Conservation (phyloP, 176 grass and related monocot genomes). For the Ensete ventricosum region DNA sequence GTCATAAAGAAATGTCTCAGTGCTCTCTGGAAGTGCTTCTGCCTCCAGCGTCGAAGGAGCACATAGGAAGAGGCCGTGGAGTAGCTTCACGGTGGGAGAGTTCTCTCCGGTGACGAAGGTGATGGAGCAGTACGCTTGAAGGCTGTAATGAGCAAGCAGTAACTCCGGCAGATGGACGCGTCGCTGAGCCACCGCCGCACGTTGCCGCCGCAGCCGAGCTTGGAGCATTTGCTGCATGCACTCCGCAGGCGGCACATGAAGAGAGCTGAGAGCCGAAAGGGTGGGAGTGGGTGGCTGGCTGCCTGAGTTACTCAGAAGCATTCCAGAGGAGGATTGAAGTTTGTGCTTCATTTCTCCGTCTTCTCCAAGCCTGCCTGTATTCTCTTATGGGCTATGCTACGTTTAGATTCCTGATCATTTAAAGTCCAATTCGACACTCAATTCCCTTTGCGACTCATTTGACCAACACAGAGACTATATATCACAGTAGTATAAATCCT, state of each 20-base stretch:
- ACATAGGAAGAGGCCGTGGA: neutral
- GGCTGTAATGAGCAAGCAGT: neutral
- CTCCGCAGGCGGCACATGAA: neutral
- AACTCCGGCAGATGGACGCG: neutral
- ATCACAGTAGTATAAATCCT: too few species aligned
- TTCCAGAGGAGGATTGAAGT: neutral
- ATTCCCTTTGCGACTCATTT: too few species aligned
- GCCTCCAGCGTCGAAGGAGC: neutral
- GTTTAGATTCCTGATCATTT: too few species aligned
- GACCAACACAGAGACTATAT: too few species aligned
- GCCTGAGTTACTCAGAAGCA: conserved; percentile 13
- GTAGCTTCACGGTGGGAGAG: neutral
- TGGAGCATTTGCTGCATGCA: neutral
- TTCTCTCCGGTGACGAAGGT: neutral
- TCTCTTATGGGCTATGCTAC: too few species aligned
- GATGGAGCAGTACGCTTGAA: neutral
- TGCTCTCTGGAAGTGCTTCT: neutral
- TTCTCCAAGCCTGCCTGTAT: too few species aligned
- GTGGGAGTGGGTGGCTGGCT: conserved; percentile 4
- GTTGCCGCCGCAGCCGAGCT: neutral
- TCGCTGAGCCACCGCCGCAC: neutral
- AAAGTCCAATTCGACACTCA: too few species aligned
- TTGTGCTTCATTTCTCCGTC: too few species aligned
- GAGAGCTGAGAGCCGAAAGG: neutral
- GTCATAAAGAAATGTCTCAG: neutral